Evolutionary conservation across 805 yeast genomes (phyloP).

Genomic region (Blastobotrys attinorum): DNA sequence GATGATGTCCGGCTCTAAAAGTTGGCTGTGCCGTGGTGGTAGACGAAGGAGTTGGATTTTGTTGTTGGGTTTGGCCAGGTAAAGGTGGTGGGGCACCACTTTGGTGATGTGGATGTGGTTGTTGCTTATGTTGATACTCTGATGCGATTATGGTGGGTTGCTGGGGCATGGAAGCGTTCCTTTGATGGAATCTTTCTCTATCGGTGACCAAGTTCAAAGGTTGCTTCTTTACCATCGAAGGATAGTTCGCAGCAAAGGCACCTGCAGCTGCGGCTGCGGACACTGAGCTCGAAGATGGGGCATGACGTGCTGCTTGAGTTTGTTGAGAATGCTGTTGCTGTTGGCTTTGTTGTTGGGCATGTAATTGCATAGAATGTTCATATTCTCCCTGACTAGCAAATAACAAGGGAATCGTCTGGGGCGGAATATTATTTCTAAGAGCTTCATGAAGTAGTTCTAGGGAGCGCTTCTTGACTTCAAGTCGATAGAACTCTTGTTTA

Average conservation of each 20-base stretch:
- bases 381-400: slow-evolving; percentile 28
- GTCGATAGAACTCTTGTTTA: slow-evolving; percentile 65
- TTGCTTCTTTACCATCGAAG: slow-evolving; percentile 4
- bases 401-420: slow-evolving; percentile 51
- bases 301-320: not conserved
- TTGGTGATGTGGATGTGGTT: slow-evolving; percentile 10
- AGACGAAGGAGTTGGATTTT: too few species aligned
- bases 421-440: slow-evolving; percentile 52
- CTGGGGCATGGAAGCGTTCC: slow-evolving; percentile 21
- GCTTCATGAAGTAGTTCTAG: slow-evolving; percentile 59
- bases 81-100: slow-evolving; percentile 9
- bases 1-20: slow-evolving; percentile 15
- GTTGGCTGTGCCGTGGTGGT: too few species aligned
- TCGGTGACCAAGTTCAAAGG: slow-evolving; percentile 9
- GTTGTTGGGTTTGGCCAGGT: slow-evolving; percentile 6
- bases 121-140: slow-evolving; percentile 9
- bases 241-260: slow-evolving; percentile 3
- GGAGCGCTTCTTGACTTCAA: slow-evolving; percentile 54
- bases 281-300: not conserved
- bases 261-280: slow-evolving; percentile 5
- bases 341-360: not conserved
- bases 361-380: slow-evolving; percentile 1
- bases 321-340: not conserved
- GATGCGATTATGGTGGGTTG: slow-evolving; percentile 13
- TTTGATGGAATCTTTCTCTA: slow-evolving; percentile 11